These are phyloP conservation scores for Leishmania braziliensis DNA, from an alignment of 208 protist species.

Conservation along the genomic window DNA sequence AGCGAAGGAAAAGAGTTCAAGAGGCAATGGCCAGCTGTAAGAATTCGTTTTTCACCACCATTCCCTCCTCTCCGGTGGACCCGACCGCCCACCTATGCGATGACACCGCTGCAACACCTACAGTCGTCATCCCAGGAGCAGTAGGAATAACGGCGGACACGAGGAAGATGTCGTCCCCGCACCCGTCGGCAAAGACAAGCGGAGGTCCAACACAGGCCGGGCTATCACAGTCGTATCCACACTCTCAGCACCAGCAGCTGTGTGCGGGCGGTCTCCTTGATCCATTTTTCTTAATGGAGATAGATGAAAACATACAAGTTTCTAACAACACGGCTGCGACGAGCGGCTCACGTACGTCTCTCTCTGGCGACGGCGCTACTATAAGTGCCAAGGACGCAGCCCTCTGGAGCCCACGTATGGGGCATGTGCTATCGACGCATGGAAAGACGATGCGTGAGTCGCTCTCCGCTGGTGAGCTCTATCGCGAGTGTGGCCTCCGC, in stretches of 20 bases:
- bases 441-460: not conserved
- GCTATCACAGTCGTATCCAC: not conserved
- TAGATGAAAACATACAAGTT: constrained; percentile 6
- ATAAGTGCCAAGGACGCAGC: not conserved
- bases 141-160: not conserved
- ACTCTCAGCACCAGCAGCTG: not conserved
- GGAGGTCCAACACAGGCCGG: not conserved
- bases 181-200: not conserved
- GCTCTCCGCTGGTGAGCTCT: not conserved
- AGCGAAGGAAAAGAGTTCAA: not conserved
- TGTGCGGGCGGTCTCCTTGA: not conserved
- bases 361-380: not conserved
- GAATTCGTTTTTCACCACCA: not conserved
- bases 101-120: not conserved
- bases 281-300: constrained; percentile 11
- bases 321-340: not conserved
- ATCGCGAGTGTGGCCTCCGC: not conserved
- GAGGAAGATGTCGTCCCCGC: not conserved
- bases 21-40: not conserved
- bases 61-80: not conserved
- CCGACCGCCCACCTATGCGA: not conserved
- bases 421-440: not conserved
- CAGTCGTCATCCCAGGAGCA: not conserved
- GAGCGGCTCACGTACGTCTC: not conserved
- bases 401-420: not conserved